Evolutionary conservation across 306 rosid genomes (phyloP), one percentile per base, ranked within the genome.

Genomic region (Fragaria nilgerrensis): DNA sequence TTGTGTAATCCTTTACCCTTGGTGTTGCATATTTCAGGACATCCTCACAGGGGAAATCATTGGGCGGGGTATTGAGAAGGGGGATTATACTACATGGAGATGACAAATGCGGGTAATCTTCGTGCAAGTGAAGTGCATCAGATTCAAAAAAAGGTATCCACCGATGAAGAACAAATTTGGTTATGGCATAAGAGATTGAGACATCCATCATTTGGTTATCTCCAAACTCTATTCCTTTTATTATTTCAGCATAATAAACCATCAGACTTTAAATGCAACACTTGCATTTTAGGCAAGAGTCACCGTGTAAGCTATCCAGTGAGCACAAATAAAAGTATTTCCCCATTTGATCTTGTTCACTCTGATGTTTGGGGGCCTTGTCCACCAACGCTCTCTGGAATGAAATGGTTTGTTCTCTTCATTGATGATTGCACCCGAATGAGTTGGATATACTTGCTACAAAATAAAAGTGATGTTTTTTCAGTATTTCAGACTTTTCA

Each of bases 141-240:
- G 5, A 23, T 23, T 58, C 27, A 11, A 2, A 55, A 53, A 20
- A n/a, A 8, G 0, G 0, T 9, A 2, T 58, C 34, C 0, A 9
- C 34, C 2, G 19, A 68, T 11, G 23, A 68, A 41, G 32, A 68
- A 41, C 22, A 68, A n/a, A 68, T 37, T 0, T 68, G 25, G 73
- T 68, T 68, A 4, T 68, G 73, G 34, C 73, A 68, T 25, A 48
- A 19, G 20, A 36, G 48, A 41, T 48, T 68, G 5, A 19, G 72
- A 15, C 53, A 68, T 68, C 48, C 72, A 14, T 68, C 48, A 12
- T 68, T 68, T 68, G 52, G 27, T 3, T 68, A 68, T 68, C 9
- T 68, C 15, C 27, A 22, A 17, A 68, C 20, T 25, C 20, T 62
- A 0, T 68, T 68, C 10, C 15, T 20, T 15, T 20, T 25, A 29